Percentiles rank a stretch among this genome's conserved stretches.
Evolutionary conservation across 139 green algal genomes (phyloP).

Genomic region (Closterium sp.): DNA sequence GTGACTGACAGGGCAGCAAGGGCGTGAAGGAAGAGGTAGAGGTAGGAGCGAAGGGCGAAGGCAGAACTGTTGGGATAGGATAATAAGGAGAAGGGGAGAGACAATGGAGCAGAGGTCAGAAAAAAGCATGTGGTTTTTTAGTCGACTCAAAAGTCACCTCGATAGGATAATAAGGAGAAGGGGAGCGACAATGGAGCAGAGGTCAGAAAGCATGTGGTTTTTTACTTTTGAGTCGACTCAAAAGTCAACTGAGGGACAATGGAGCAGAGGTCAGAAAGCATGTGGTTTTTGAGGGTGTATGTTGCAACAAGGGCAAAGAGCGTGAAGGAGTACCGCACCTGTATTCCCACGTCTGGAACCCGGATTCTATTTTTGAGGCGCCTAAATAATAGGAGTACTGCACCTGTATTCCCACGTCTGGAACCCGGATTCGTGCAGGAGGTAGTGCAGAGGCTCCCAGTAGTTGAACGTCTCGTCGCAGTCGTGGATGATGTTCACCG

Average conservation of each 20-base stretch:
- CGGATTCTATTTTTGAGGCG: no score
- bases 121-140: no score
- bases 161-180: no score
- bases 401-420: constrained; percentile 88
- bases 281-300: no score
- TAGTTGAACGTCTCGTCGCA: constrained; percentile 92
- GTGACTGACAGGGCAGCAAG: constrained; percentile 44
- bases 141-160: no score
- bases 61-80: constrained; percentile 56
- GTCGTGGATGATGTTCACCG: constrained; percentile 82
- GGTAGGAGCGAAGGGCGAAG: constrained; percentile 76
- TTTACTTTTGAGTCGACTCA: no score
- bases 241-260: no score
- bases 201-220: no score
- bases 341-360: not conserved
- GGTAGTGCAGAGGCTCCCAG: constrained; percentile 84
- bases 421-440: constrained; percentile 74
- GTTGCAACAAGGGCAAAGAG: no score
- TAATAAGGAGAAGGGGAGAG: not conserved
- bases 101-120: no score
- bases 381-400: not conserved
- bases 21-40: constrained; percentile 77
- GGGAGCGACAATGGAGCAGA: no score
- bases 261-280: no score
- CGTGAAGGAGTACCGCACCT: not conserved